Evolutionary conservation across 805 yeast species (phyloP).

Genomic region (Schwanniomyces occidentalis): DNA sequence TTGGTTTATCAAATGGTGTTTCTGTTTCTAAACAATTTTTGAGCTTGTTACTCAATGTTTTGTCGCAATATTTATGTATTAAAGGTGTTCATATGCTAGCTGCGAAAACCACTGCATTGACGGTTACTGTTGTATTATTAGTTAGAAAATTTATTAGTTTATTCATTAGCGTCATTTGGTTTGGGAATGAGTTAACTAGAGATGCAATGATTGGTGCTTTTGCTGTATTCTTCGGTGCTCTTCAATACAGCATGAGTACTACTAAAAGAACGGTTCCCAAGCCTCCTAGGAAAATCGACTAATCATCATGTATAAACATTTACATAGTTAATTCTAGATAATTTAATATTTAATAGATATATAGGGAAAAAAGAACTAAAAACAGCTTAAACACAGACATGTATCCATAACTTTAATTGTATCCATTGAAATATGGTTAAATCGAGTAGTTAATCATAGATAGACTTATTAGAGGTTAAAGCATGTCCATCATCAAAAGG

Average conservation of each 20-base stretch:
- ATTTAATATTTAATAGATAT: no score
- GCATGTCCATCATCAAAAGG: slow-evolving; percentile 41
- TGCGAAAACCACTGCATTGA: slow-evolving; percentile 58
- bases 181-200: slow-evolving; percentile 43
- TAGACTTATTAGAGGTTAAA: slow-evolving; percentile 2
- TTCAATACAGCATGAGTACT: slow-evolving; percentile 9
- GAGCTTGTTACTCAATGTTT: slow-evolving; percentile 17
- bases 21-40: slow-evolving; percentile 13
- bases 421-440: no score
- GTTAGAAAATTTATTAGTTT: slow-evolving; percentile 64
- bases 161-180: slow-evolving; percentile 53
- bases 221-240: slow-evolving; percentile 57
- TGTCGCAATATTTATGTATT: slow-evolving; percentile 49
- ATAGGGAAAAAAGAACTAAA: no score
- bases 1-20: neutral
- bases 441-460: neutral
- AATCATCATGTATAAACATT: no score
- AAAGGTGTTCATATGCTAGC: slow-evolving; percentile 67
- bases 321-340: no score
- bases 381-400: no score
- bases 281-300: no score
- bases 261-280: no score
- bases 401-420: no score
- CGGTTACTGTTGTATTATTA: slow-evolving; percentile 60
- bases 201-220: slow-evolving; percentile 48